Evolutionary conservation across 2,329 filamentous ascomycete genomes (phyloP).

Genomic region (Ophioceras dolichostomum): DNA sequence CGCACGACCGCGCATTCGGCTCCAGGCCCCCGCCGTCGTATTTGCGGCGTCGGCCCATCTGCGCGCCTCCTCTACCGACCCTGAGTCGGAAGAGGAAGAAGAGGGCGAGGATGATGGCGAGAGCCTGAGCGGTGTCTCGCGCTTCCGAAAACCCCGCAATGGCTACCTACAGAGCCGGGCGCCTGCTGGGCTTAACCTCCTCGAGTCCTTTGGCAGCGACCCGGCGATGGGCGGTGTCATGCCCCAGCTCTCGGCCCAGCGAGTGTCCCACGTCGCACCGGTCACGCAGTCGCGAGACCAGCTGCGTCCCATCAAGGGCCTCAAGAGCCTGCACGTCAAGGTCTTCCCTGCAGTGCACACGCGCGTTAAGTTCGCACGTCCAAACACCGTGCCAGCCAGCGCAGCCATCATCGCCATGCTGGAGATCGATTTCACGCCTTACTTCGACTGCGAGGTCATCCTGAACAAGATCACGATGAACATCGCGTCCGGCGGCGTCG

Average conservation of each 20-base stretch:
- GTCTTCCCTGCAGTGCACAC: conserved; percentile 61
- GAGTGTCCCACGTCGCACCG: conserved; percentile 64
- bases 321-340: conserved; percentile 48
- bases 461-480: conserved; percentile 47
- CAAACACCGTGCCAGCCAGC: conserved; percentile 44
- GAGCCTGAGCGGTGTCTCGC: conserved; percentile 22
- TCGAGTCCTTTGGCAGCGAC: conserved; percentile 60
- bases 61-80: not conserved
- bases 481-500: conserved; percentile 40
- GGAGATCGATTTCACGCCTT: conserved; percentile 62
- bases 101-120: conserved; percentile 24
- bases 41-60: conserved; percentile 51
- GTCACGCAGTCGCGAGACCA: conserved; percentile 49
- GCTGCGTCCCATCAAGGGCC: conserved; percentile 50
- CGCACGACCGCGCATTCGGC: conserved; percentile 46
- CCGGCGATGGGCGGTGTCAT: conserved; percentile 46
- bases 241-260: conserved; percentile 58
- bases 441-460: conserved; percentile 53
- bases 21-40: conserved; percentile 53
- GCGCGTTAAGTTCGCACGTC: conserved; percentile 57
- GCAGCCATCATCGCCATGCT: conserved; percentile 56
- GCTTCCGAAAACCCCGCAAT: conserved; percentile 30
- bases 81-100: no score
- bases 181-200: conserved; percentile 62
- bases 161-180: conserved; percentile 60